phyloP scores from a whole-genome alignment of 345 rosid species.

The Eucalyptus cloeziana region DNA sequence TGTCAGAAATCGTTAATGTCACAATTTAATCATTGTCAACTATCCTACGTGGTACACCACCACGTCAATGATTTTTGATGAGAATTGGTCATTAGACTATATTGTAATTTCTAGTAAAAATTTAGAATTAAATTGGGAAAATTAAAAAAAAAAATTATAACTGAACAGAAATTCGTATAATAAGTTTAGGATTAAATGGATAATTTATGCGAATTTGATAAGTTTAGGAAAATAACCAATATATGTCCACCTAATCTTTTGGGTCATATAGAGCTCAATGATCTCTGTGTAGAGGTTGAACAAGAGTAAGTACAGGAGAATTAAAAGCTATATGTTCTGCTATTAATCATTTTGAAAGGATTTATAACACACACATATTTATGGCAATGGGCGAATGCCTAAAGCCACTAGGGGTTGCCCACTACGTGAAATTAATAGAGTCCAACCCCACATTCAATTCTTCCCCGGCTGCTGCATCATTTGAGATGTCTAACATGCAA shows the following conservation, averaged over 20 bases:
- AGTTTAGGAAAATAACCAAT: neutral
- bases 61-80: fast-evolving
- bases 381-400: neutral
- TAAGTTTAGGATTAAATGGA: neutral
- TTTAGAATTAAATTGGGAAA: neutral
- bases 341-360: neutral
- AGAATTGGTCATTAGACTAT: neutral
- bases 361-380: no score
- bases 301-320: neutral
- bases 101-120: neutral
- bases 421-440: neutral
- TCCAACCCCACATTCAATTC: neutral
- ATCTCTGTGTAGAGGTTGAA: neutral
- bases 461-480: neutral
- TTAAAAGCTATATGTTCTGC: neutral
- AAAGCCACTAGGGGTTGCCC: neutral
- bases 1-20: fast-evolving
- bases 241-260: neutral
- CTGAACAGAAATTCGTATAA: neutral
- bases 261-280: neutral
- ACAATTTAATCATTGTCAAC: neutral
- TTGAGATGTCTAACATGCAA: neutral
- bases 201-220: neutral
- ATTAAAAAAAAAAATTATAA: neutral
- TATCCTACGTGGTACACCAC: neutral